Evolutionary conservation across 1,284 basidiomycete species (phyloP), one percentile per base, ranked within the genome.

Genomic region (Cutaneotrichosporon cavernicola): DNA sequence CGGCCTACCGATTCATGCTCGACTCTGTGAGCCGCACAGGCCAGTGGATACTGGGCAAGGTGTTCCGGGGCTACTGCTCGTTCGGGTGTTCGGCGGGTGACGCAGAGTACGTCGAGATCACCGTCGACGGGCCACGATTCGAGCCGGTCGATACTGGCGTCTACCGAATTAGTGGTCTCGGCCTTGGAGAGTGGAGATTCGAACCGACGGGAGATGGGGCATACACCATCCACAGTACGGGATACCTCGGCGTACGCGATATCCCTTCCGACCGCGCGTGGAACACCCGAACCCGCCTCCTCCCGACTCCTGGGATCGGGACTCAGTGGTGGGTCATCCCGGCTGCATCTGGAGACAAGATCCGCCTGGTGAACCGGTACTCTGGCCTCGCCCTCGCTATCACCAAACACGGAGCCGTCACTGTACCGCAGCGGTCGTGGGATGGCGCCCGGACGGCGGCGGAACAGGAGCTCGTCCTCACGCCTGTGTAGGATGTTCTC

Each of bases 301-400:
- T n/a, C 18, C n/a, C 52, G 6, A 22, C 21, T 34, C 36, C 62
- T 14, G n/a, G 21, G 11, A n/a, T 58, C 5, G 61, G 47, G 21
- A 21, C 43, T 30, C 63, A 67, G 56, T 67, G 66, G 66, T 67
- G 63, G 63, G 38, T 65, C 31, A 50, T 67, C 46, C 61, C 53
- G 3, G 26, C 26, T 26, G 26, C 26, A 18, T 4, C 7, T 36
- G 58, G 38, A 0, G 56, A 50, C 14, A 52, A 18, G 1, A 57
- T 62, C 46, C 63, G 66, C 5, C 49, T 67, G 31, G 47, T 67
- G 34, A 67, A 65, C 56, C 60, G 66, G 26, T 67, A 60, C 63
- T 53, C 47, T 11, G 63, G 63, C 11, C 63, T 65, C 31, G 32
- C 38, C 0, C 58, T 64, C 16, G 59, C 59, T 3, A 14, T 61